These are phyloP conservation scores for Sporormia fimetaria DNA, from an alignment of 495 filamentous ascomycete genomes.

Conservation along the genomic window DNA sequence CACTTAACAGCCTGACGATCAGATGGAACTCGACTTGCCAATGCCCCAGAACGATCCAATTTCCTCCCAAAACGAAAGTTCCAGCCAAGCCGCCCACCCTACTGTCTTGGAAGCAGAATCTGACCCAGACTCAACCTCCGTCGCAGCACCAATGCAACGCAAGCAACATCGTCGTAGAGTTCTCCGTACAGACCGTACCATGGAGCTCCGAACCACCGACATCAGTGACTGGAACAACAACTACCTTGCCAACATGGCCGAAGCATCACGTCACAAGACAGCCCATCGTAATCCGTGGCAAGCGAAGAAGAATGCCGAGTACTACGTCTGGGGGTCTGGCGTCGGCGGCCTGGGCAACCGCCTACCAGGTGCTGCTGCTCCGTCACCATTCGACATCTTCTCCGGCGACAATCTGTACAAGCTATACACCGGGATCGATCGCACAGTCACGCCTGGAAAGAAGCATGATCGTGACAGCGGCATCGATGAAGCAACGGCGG, in stretches of 20 bases:
- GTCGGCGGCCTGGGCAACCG: slow-evolving; percentile 44
- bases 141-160: slow-evolving; percentile 13
- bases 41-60: slow-evolving; percentile 18
- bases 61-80: too few relatives aligned
- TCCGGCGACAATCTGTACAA: slow-evolving; percentile 44
- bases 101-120: slow-evolving; percentile 1
- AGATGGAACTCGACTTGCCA: slow-evolving; percentile 37
- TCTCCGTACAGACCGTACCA: slow-evolving; percentile 23
- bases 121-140: slow-evolving; percentile 5
- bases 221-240: slow-evolving; percentile 30
- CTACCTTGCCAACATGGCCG: slow-evolving; percentile 32
- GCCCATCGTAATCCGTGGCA: slow-evolving; percentile 11
- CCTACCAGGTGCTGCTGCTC: slow-evolving; percentile 32
- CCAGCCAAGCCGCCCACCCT: too few relatives aligned
- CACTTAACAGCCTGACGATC: slow-evolving; percentile 32
- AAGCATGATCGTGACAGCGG: slow-evolving; percentile 37
- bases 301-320: slow-evolving; percentile 34
- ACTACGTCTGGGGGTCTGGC: slow-evolving; percentile 29
- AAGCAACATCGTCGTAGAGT: slow-evolving; percentile 16
- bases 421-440: slow-evolving; percentile 33
- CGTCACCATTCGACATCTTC: slow-evolving; percentile 43
- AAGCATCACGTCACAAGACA: slow-evolving; percentile 19
- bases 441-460: slow-evolving; percentile 17
- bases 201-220: slow-evolving; percentile 31
- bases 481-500: slow-evolving; percentile 31